A percentile compares a stretch with the other conserved stretches of the same genome.
Conservation (phyloP, 148 eudicot genomes). For the Suaeda aralocaspica region DNA sequence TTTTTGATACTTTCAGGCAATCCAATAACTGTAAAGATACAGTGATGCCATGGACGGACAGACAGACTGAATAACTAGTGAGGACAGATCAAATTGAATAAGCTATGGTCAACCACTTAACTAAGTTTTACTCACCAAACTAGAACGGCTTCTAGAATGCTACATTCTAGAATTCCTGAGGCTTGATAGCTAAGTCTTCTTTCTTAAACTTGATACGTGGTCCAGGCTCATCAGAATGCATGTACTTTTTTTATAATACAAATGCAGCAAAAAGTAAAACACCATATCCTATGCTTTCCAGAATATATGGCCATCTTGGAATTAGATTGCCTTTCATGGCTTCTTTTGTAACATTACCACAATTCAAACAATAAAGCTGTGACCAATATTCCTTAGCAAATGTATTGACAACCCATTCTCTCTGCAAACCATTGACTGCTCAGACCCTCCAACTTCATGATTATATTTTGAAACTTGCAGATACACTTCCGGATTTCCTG, state of each 20-base stretch:
- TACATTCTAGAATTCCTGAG: not conserved
- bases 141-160: not conserved
- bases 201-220: not conserved
- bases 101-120: conserved; percentile 16
- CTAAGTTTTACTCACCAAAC: conserved; percentile 3
- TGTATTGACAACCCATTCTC: conserved; percentile 50
- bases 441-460: conserved; percentile 62
- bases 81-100: conserved; percentile 2
- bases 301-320: not conserved
- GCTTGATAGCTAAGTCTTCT: conserved; percentile 1
- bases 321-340: conserved; percentile 2
- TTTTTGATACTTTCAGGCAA: conserved; percentile 9
- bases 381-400: conserved; percentile 48
- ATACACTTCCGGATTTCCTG: conserved; percentile 46
- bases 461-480: conserved; percentile 58
- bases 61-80: not conserved
- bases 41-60: conserved; percentile 14
- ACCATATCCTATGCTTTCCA: not conserved
- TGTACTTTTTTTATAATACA: not conserved
- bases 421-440: conserved; percentile 35
- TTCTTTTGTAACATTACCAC: not conserved
- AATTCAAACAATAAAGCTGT: conserved; percentile 44
- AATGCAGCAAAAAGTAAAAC: not conserved
- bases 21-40: conserved; percentile 12
- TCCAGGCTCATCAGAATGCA: not conserved